Conservation (phyloP, 352 stramenopile genomes). For the Phytophthora megakarya region DNA sequence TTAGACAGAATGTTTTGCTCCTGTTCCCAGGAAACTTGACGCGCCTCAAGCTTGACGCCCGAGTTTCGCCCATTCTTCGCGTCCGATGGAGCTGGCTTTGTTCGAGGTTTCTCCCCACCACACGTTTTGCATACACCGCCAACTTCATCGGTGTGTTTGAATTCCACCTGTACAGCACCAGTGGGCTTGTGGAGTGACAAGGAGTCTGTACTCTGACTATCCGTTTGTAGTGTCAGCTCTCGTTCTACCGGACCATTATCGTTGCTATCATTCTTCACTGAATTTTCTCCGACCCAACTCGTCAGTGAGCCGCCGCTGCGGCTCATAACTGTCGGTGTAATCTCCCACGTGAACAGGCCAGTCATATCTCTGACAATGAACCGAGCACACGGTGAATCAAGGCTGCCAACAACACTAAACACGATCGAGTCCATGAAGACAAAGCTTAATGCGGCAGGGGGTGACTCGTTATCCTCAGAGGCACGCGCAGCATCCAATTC, state of each 20-base stretch:
- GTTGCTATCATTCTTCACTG: neutral
- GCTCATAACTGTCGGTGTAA: conserved; percentile 47
- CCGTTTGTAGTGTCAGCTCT: conserved; percentile 47
- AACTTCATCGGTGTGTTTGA: conserved; percentile 47
- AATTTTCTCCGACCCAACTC: conserved; percentile 12
- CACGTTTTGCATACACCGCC: conserved; percentile 53
- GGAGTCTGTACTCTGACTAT: conserved; percentile 36
- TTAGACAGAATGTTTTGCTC: conserved; percentile 70
- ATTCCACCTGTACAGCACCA: conserved; percentile 65
- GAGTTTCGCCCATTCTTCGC: conserved; percentile 24
- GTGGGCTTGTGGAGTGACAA: conserved; percentile 48
- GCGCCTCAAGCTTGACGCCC: conserved; percentile 43
- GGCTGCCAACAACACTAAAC: conserved; percentile 80
- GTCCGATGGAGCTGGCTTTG: conserved; percentile 30
- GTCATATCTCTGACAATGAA: conserved; percentile 89
- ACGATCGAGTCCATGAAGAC: conserved; percentile 90
- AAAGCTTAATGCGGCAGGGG: conserved; percentile 68
- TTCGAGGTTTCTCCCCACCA: conserved; percentile 57
- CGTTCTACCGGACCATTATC: conserved; percentile 33
- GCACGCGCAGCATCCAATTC: conserved; percentile 44
- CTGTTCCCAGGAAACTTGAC: conserved; percentile 63
- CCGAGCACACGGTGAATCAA: conserved; percentile 74
- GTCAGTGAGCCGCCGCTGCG: conserved; percentile 25
- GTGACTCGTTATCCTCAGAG: conserved; percentile 35
- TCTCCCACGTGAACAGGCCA: conserved; percentile 86